Base-by-base conservation (phyloP, 371 early-diverging fungal genomes). In the Saksenaea oblongispora region DNA sequence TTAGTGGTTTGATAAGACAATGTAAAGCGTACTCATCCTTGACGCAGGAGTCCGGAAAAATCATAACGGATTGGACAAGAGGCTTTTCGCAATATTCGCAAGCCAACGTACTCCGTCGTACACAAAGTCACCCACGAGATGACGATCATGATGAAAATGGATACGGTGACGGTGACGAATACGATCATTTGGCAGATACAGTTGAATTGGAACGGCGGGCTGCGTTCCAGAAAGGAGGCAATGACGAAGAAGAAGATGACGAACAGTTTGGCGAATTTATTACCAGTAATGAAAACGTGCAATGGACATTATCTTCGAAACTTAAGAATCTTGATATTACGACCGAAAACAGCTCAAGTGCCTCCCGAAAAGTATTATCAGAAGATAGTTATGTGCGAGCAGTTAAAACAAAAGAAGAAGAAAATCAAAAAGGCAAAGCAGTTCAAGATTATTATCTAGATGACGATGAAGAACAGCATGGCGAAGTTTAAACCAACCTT, bases 251-350 rank as follows among this genome's bases (percentile, higher is more conserved):
- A n/a, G 74, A 73, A 8, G 70, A 70, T 13, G 72, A 74, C 1
- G 73, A 78, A 13, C 74, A 79, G 66, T 79, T 79, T 64, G 74
- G 79, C 42, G 79, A 75, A n/a, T 72, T 74, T 62, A 61, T 71
- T 14, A 63, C 65, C 53, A 66, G 71, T 37, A 65, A 62, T 53
- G 51, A 57, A 11, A 54, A 61, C 22, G 35, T 26, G 26, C 35
- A 34, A 27, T 26, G 56, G 55, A 24, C 39, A 4, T 14, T 41
- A 39, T 34, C 56, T 5, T 34, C 36, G 27, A 17, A 51, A 11
- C 24, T 59, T 26, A 17, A 54, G 1, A 34, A 59, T 4, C 17
- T 28, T n/a, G 51, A 54, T 3, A 54, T 54, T 15, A 55, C 59
- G 15, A 17, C 62, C 7, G 24, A 39, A 18, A 34, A 39, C 56